Evolutionary conservation across 345 rosid genomes (phyloP).

Genomic region (Corchorus olitorius): DNA sequence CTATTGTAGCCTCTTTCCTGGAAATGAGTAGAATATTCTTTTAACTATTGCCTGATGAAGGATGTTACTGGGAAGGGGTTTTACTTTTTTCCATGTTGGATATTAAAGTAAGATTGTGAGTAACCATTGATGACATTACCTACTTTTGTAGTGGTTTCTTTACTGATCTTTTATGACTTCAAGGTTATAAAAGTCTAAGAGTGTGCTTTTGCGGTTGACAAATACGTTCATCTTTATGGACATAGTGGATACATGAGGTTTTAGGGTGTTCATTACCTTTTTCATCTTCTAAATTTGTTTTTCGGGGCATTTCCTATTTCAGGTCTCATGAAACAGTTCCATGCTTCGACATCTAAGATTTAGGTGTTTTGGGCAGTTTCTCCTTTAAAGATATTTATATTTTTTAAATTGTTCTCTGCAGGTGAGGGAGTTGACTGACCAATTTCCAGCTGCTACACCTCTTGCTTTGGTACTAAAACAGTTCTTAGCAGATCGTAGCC

Average conservation of each 20-base stretch:
- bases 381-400: conserved; percentile 1
- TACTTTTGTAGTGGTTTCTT: not conserved
- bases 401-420: conserved; percentile 33
- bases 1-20: not conserved
- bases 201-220: not conserved
- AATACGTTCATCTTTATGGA: not conserved
- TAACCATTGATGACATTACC: not conserved
- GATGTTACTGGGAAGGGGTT: not conserved
- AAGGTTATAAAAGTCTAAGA: not conserved
- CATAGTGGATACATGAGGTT: not conserved
- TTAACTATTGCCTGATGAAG: not conserved
- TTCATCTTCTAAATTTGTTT: not conserved
- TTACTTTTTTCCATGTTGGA: not conserved
- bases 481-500: conserved; percentile 97
- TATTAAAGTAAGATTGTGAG: not conserved
- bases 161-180: not conserved
- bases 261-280: not conserved
- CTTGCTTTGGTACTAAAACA: conserved; percentile 97
- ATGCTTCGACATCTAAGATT: not conserved
- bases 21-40: not conserved
- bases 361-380: not conserved
- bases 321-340: not conserved
- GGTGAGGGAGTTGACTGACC: conserved; percentile 90
- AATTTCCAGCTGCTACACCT: conserved; percentile 91
- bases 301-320: conserved; percentile 5